Base-by-base conservation (phyloP, 345 rosid genomes). In the Populus simonii region DNA sequence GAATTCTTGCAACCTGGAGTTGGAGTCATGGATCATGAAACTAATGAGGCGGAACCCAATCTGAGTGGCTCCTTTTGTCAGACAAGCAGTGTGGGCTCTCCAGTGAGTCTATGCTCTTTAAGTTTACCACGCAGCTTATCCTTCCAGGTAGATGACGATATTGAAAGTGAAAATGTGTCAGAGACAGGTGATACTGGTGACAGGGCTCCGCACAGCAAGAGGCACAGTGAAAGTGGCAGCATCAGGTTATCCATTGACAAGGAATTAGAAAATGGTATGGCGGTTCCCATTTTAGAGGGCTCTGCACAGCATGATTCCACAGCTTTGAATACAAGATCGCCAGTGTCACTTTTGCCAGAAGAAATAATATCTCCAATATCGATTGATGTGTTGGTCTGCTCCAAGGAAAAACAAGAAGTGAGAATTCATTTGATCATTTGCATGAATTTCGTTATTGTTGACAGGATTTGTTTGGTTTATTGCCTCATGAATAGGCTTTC, bases 131-230 rank as follows among this genome's bases (percentile, higher is more conserved):
- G 86, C 35, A 75, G 66, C 33, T 25, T 75, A 73, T 72, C 86
- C 38, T 78, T 73, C 57, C 72, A 80, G 8, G 41, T 74, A 16
- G 85, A 84, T 82, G 90, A 89, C 87, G 90, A 78, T 62, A 71
- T 71, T 61, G 90, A 87, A 76, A 87, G 87, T 49, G 90, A 88
- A 88, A 80, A 69, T 75, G 98, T 88, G 80, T 92, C 98, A 15
- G 93, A 92, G 89, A 97, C 94, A 2, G 98, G 96, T 41, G 98
- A 94, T 85, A 88, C 87, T 65, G 98, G 98, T 36, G 95, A 90
- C 82, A 90, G 92, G 41, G 93, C 88, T 35, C 90, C 91, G 77
- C 83, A 77, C 31, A 85, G 93, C 74, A 83, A 81, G 45, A 84
- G 89, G 79, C 71, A 73, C 76, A 81, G 83, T 68, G 87, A 81